Evolutionary conservation across 1,139 yeast species (phyloP).

Genomic region (Taphrina wiesneri): DNA sequence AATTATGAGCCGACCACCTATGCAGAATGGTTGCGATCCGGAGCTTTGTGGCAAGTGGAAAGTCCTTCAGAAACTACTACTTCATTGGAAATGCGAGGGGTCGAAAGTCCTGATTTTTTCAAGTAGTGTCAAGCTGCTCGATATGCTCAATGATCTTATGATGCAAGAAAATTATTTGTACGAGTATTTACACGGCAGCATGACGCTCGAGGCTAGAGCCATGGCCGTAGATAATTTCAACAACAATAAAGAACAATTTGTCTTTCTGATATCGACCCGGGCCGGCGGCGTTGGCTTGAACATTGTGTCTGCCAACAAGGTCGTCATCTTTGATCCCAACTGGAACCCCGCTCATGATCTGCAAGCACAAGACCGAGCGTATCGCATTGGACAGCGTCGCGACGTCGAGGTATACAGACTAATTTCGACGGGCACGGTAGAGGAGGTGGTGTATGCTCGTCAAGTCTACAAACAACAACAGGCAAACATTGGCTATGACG

Average conservation of each 20-base stretch:
- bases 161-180: constrained; percentile 76
- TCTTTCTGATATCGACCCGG: constrained; percentile 86
- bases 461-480: constrained; percentile 40
- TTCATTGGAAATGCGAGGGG: constrained; percentile 44
- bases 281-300: constrained; percentile 99
- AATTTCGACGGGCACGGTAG: constrained; percentile 93
- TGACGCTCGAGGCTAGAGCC: constrained; percentile 89
- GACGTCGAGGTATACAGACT: constrained; percentile 90
- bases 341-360: constrained; percentile 99
- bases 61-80: constrained; percentile 45
- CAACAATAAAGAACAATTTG: constrained; percentile 75
- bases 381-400: constrained; percentile 94
- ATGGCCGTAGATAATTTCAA: constrained; percentile 90
- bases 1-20: constrained; percentile 28
- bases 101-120: constrained; percentile 88
- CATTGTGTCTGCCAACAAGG: constrained; percentile 88
- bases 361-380: constrained; percentile 99
- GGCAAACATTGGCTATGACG: constrained; percentile 39
- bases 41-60: constrained; percentile 45
- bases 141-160: constrained; percentile 91
- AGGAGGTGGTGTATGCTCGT: constrained; percentile 54
- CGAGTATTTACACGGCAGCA: constrained; percentile 92
- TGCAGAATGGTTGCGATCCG: constrained; percentile 37
- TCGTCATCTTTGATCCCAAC: constrained; percentile 86
- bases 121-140: constrained; percentile 90